A percentile compares a stretch with the other conserved stretches of the same genome.
These are phyloP conservation scores for Cordia subcordata DNA, from an alignment of 257 asterid genomes.

Conservation along the genomic window DNA sequence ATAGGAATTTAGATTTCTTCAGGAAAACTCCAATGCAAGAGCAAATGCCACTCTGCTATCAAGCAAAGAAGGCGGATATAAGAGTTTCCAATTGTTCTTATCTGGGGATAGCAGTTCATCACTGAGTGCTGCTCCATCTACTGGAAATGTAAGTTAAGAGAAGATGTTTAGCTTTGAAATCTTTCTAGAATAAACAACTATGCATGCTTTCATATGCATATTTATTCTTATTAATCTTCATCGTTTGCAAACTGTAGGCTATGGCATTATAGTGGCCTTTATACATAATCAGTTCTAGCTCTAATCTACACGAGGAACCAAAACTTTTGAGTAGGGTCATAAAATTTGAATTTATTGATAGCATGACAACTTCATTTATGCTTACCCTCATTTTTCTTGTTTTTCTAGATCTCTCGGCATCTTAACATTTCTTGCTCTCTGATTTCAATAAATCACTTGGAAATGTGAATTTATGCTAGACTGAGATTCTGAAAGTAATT, in stretches of 20 bases:
- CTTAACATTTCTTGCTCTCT: too few species aligned
- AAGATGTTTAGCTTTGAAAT: neutral
- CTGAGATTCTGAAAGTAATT: too few species aligned
- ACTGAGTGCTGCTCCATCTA: constrained; percentile 38
- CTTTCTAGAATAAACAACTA: neutral
- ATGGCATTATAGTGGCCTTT: too few species aligned
- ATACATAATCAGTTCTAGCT: too few species aligned
- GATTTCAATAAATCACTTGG: too few species aligned
- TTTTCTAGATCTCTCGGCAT: too few species aligned
- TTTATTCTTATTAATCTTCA: neutral
- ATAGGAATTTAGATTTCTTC: constrained; percentile 36
- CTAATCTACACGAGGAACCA: too few species aligned
- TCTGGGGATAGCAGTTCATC: constrained; percentile 53
- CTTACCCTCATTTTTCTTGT: too few species aligned
- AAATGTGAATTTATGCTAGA: too few species aligned
- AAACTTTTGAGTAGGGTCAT: too few species aligned
- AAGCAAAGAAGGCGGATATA: constrained; percentile 37
- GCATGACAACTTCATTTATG: too few species aligned
- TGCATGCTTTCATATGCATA: constrained; percentile 7
- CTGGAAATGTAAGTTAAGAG: constrained; percentile 40
- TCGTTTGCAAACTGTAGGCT: neutral
- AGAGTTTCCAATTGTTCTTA: constrained; percentile 42
- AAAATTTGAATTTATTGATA: too few species aligned
- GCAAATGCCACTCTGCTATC: constrained; percentile 15
- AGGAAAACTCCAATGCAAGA: constrained; percentile 7